Evolutionary conservation across 768 basidiomycete genomes (phyloP), one percentile per base, ranked within the genome.

Genomic region (Tylopilus intermedius): DNA sequence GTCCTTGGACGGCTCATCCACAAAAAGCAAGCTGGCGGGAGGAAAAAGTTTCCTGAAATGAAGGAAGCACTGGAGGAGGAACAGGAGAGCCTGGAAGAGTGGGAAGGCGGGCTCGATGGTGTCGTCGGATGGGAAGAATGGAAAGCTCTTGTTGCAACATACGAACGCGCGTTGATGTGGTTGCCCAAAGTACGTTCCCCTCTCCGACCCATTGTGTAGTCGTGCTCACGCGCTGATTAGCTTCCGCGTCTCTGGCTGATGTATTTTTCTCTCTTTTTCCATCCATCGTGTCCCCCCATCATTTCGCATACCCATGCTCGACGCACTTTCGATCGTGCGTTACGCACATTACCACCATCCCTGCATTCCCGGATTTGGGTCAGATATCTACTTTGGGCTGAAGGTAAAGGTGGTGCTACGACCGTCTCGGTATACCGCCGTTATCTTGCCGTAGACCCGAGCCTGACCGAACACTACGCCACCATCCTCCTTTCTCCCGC

Each of bases 91-190:
- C 66, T 88, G 44, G 84, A 91, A 65, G 76, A 87, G 58, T 98
- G 94, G 92, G 83, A 90, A 45, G 84, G 82, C 6, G 86, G 89
- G 15, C 71, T 98, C 46, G 90, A 98, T 64, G 83, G 86, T 2
- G 75, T 94, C 6, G 78, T 96, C n/a, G 96, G 95, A 5, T 96
- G 87, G 84, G 86, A 90, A 59, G 96, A 99, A 69, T 99, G 96
- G 96, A 91, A 82, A 64, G 72, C 83, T 14, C 79, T 99, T 11
- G 78, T 95, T 15, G 88, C 92, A 8, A 81, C 83, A 0, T 95
- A 92, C 65, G 96, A 99, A 65, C 81, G 96, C 54, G 90, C 91
- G 53, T 73, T 99, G 38, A 91, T 91, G 84, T 98, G 93, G 88
- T 69, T 97, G 46, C 92, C 94, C 50, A 89, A 84, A 68, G 94